A percentile compares a stretch with the other conserved stretches of the same genome.
phyloP scores from a whole-genome alignment of 1,139 yeast species.

The Meyerozyma athensensis region DNA sequence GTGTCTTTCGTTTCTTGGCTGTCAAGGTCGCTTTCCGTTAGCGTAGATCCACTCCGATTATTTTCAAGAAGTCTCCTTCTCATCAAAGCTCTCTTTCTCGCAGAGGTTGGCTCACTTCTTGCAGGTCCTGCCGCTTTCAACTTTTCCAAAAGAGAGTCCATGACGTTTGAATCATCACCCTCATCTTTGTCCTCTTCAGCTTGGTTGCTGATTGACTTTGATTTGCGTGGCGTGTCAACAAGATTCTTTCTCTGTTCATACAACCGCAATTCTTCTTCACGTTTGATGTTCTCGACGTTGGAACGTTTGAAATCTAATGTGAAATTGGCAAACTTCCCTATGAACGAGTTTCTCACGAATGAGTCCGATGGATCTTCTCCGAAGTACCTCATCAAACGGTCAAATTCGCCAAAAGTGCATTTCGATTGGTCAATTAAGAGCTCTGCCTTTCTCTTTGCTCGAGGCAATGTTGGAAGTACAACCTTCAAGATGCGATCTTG shows the following conservation, averaged over 20 bases:
- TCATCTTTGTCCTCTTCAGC: constrained; percentile 14
- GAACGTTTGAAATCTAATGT: constrained; percentile 71
- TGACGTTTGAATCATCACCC: constrained; percentile 48
- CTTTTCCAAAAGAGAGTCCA: constrained; percentile 71
- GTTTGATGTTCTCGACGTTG: constrained; percentile 66
- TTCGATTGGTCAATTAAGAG: constrained; percentile 59
- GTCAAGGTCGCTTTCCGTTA: constrained; percentile 5
- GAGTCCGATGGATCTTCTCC: constrained; percentile 74
- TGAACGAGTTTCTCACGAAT: constrained; percentile 64
- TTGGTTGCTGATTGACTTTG: constrained; percentile 17
- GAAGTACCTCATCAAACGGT: constrained; percentile 63
- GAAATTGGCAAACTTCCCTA: constrained; percentile 69
- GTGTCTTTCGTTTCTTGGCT: constrained; percentile 8
- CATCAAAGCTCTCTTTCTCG: constrained; percentile 77
- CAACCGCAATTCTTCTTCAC: constrained; percentile 75
- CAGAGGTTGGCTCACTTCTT: constrained; percentile 72
- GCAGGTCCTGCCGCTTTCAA: constrained; percentile 71
- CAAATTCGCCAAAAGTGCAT: constrained; percentile 63
- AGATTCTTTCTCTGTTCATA: constrained; percentile 70
- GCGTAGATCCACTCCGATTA: constrained; percentile 18
- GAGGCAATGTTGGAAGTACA: constrained; percentile 61
- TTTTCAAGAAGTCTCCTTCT: constrained; percentile 52
- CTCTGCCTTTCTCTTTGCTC: constrained; percentile 64
- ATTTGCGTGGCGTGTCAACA: constrained; percentile 39
- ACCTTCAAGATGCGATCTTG: constrained; percentile 59